Base-by-base conservation (phyloP, 2,329 filamentous ascomycete species). In the Penicillium sp. region DNA sequence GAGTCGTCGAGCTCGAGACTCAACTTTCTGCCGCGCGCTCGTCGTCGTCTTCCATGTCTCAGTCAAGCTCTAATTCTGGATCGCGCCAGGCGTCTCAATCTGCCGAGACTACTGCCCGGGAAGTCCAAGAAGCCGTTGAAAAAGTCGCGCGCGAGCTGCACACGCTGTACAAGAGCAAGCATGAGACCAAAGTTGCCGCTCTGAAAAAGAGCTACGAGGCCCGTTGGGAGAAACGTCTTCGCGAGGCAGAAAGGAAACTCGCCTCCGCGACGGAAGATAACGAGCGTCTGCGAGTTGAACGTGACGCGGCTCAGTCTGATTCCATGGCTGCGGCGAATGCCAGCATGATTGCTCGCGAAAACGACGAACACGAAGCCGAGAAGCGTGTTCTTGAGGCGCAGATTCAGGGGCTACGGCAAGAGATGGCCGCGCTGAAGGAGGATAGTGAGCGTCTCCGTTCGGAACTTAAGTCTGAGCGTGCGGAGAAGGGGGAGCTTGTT, bases 91-190 rank as follows among this genome's bases (percentile, higher is more conserved):
- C 47, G 73, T 82, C 67, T 74, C 83, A 65, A 74, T 68, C 72
- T 1, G 65, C 73, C 8, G 74, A 81, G 50, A 78, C 83, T 28
- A 79, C 83, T 37, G 81, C 78, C 43, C 76, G 80, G 41, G 92
- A 96, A 64, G 90, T 96, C 52, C 93, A 97, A 71, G 83, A 90
- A 47, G 90, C 90, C 1, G 90, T 94, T 22, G 92, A 96, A 76
- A 92, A 93, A 66, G 92, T 98, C 42, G 93, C 94, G n/a, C 86
- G 92, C 34, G 95, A 99, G 73, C 84, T 99, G 42, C 95, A 99
- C 74, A 84, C 89, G 0, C 84, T 96, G 11, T 99, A 99, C 84
- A 98, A 97, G 80, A 88, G 90, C 73, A 99, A 99, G 79, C 95
- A 99, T 75, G 94, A 98, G 80, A 91, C 89, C 63, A 99, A 99